A percentile compares a stretch with the other conserved stretches of the same genome.
Evolutionary conservation across 805 yeast species (phyloP).

Genomic region (Lipomyces mesembrius): DNA sequence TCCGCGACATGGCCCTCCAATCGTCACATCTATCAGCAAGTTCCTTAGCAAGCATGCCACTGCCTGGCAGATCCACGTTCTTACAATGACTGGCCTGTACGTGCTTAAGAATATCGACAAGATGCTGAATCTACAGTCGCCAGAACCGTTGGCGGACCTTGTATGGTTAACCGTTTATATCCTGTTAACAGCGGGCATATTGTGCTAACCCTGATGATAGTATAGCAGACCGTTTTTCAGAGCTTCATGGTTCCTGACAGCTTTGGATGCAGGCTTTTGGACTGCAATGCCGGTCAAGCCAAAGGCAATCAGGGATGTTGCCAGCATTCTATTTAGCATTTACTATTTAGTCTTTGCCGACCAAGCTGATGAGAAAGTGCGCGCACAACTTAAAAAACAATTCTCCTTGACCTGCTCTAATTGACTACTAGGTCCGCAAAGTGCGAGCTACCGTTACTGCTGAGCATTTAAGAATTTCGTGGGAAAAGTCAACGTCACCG

Average conservation of each 20-base stretch:
- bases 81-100: conserved; percentile 42
- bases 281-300: conserved; percentile 43
- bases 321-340: conserved; percentile 38
- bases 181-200: neutral
- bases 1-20: conserved; percentile 42
- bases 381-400: conserved; percentile 2
- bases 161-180: conserved; percentile 8
- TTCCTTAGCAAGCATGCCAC: conserved; percentile 36
- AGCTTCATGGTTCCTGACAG: conserved; percentile 43
- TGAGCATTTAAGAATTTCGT: conserved; percentile 41
- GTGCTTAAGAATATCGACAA: conserved; percentile 43
- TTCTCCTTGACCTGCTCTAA: neutral
- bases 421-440: conserved; percentile 31
- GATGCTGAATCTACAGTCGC: conserved; percentile 40
- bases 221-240: conserved; percentile 40
- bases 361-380: conserved; percentile 42
- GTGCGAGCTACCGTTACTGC: conserved; percentile 40
- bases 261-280: conserved; percentile 45
- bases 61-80: conserved; percentile 43
- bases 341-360: conserved; percentile 43
- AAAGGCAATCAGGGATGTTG: conserved; percentile 38
- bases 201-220: conserved; percentile 13
- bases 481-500: conserved; percentile 43
- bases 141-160: conserved; percentile 40
- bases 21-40: conserved; percentile 29